Evolutionary conservation across 257 asterid genomes (phyloP).

Genomic region (Solanum appendiculatum): DNA sequence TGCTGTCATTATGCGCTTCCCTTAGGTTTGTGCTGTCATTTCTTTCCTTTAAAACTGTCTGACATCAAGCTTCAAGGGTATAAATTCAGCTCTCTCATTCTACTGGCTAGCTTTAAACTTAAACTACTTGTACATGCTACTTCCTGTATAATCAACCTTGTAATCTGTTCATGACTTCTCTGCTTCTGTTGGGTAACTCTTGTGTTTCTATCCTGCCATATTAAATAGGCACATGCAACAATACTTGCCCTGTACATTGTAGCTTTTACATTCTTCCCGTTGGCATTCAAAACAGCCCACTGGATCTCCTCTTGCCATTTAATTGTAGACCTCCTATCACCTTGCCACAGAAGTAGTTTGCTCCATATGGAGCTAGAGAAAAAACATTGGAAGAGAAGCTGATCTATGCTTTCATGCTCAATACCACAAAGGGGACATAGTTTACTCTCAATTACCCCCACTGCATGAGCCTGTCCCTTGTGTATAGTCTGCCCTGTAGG

Average conservation of each 20-base stretch:
- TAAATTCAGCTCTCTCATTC: not conserved
- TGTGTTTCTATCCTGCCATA: not conserved
- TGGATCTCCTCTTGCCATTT: not conserved
- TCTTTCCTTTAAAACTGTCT: not conserved
- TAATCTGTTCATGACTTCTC: not conserved
- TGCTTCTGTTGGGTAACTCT: not conserved
- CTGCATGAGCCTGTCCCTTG: not conserved
- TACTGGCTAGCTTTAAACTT: not conserved
- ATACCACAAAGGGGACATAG: not conserved
- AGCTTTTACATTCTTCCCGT: not conserved
- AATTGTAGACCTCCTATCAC: not conserved
- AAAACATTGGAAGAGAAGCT: not conserved
- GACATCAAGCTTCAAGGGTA: not conserved
- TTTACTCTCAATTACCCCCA: not conserved
- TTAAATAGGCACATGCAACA: not conserved
- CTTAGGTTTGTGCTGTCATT: not conserved
- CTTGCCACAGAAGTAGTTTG: not conserved
- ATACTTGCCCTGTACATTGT: not conserved
- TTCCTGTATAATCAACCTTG: not conserved
- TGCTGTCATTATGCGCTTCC: not conserved
- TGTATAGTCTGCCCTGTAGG: not conserved
- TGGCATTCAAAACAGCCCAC: not conserved
- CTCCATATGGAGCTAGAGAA: not conserved
- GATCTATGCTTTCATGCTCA: not conserved
- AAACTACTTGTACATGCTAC: not conserved